These are phyloP conservation scores for Magnaporthiopsis rhizophila DNA, from an alignment of 2,329 filamentous ascomycete species.

Conservation along the genomic window DNA sequence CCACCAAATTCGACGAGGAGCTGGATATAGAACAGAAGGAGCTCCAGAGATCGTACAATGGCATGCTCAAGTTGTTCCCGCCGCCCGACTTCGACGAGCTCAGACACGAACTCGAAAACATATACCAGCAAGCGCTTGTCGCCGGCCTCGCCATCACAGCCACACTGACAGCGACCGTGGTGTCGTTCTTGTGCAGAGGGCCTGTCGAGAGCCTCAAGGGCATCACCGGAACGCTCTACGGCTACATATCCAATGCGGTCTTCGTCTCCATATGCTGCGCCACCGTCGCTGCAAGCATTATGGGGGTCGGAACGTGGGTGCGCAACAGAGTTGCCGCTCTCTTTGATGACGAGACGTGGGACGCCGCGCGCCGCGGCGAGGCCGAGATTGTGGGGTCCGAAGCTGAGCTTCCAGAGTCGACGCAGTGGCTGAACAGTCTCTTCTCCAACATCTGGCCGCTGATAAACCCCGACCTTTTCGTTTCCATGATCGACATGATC, in stretches of 20 bases:
- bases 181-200: conserved; percentile 8
- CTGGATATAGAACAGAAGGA: conserved; percentile 26
- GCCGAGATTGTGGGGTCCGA: conserved; percentile 32
- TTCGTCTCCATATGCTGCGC: conserved; percentile 27
- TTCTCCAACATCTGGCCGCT: conserved; percentile 64
- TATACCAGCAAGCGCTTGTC: conserved; percentile 27
- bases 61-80: conserved; percentile 36
- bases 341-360: conserved; percentile 64
- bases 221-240: neutral
- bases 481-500: conserved; percentile 58
- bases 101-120: conserved; percentile 21
- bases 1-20: conserved; percentile 31
- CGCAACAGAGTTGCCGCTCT: conserved; percentile 52
- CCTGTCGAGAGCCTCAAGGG: neutral
- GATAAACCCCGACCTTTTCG: conserved; percentile 68
- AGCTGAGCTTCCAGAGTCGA: conserved; percentile 53
- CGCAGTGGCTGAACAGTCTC: conserved; percentile 64
- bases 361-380: conserved; percentile 49
- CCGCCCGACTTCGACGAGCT: conserved; percentile 38
- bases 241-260: neutral
- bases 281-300: conserved; percentile 16
- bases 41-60: conserved; percentile 30
- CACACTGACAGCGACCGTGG: conserved; percentile 18
- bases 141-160: conserved; percentile 27
- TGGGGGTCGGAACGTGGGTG: conserved; percentile 50